These are phyloP conservation scores for Arabidopsis lyrata DNA, from an alignment of 441 rosid species.

Conservation along the genomic window DNA sequence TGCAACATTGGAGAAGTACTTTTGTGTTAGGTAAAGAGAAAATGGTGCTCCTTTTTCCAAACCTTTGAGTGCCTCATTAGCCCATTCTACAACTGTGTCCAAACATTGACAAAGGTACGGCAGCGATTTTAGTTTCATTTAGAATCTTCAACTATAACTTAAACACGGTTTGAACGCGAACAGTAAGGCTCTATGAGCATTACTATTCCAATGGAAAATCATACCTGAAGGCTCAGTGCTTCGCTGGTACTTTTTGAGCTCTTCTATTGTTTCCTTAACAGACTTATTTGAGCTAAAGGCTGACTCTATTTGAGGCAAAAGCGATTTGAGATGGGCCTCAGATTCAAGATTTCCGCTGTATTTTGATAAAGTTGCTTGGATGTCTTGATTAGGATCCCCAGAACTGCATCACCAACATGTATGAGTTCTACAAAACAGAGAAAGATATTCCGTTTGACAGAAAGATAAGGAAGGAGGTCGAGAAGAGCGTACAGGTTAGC, in stretches of 20 bases:
- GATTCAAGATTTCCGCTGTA: constrained; percentile 70
- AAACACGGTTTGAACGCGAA: not conserved
- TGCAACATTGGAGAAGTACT: constrained; percentile 69
- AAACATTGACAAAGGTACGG: constrained; percentile 1
- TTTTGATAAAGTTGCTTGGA: constrained; percentile 62
- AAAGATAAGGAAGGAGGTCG: constrained; percentile 14
- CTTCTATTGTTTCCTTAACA: constrained; percentile 71
- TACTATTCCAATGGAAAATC: not conserved
- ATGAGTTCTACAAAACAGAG: constrained; percentile 27
- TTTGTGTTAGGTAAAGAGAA: constrained; percentile 77
- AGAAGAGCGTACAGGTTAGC: constrained; percentile 57
- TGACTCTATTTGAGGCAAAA: constrained; percentile 77
- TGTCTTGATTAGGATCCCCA: constrained; percentile 69
- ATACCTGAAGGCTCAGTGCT: constrained; percentile 75
- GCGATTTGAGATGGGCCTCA: constrained; percentile 68
- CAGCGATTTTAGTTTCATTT: not conserved
- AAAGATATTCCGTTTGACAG: constrained; percentile 1
- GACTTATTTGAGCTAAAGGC: constrained; percentile 71
- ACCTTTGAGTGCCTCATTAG: constrained; percentile 78
- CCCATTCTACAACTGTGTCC: constrained; percentile 74
- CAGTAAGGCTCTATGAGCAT: not conserved
- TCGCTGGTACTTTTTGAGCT: constrained; percentile 66
- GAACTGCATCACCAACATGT: constrained; percentile 54
- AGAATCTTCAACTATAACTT: too few species aligned
- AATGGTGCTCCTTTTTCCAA: constrained; percentile 83